These are phyloP conservation scores for Hanseniaspora meyeri DNA, from an alignment of 805 yeast species.

Conservation along the genomic window DNA sequence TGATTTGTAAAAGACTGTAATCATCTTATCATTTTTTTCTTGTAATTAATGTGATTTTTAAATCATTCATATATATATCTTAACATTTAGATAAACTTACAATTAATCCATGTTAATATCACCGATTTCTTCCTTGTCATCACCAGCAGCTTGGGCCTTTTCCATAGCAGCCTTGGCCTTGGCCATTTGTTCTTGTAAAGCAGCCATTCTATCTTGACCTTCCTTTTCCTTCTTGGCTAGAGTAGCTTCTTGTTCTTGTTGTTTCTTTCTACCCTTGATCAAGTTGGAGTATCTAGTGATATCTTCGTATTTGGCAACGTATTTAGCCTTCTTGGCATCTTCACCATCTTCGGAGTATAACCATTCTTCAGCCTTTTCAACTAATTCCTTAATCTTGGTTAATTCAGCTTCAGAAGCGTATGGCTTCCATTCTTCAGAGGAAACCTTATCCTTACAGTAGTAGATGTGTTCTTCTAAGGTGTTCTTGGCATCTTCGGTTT, in stretches of 20 bases:
- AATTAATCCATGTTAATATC: conserved; percentile 30
- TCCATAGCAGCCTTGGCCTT: conserved; percentile 34
- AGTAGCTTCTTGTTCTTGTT: conserved; percentile 89
- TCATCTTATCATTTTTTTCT: too few species aligned
- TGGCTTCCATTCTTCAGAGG: conserved; percentile 58
- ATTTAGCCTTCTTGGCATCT: conserved; percentile 90
- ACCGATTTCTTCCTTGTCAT: conserved; percentile 29
- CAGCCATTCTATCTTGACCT: conserved; percentile 75
- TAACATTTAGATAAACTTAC: too few species aligned
- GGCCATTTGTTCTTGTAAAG: conserved; percentile 61
- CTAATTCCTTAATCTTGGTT: conserved; percentile 56
- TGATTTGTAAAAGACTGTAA: too few species aligned
- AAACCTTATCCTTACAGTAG: conserved; percentile 84
- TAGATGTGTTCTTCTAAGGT: conserved; percentile 97
- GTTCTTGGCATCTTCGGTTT: conserved; percentile 97
- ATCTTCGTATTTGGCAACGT: conserved; percentile 96
- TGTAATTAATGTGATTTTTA: not conserved
- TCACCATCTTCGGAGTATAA: conserved; percentile 84
- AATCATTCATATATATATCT: not conserved
- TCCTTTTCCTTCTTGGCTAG: conserved; percentile 76
- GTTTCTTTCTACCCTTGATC: conserved; percentile 86
- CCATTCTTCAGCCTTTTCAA: conserved; percentile 92
- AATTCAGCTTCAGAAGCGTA: conserved; percentile 90
- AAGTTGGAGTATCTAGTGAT: conserved; percentile 88
- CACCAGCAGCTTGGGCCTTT: conserved; percentile 22